Evolutionary conservation across 768 basidiomycete genomes (phyloP).

Genomic region (Termitomyces sp.): DNA sequence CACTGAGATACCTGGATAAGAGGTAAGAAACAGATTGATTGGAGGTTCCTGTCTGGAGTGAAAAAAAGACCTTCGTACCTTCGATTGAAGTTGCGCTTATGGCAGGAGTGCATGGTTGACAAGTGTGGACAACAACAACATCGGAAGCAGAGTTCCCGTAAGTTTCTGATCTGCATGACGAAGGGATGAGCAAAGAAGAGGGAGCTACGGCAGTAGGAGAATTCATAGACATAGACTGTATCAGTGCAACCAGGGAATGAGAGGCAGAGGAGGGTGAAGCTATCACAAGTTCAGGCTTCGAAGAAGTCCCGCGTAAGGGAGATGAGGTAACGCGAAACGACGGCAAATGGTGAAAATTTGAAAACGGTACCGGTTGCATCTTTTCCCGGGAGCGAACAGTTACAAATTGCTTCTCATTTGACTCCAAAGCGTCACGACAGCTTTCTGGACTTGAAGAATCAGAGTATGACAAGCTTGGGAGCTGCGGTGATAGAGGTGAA

Average conservation of each 20-base stretch:
- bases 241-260: slow-evolving; percentile 29
- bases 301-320: slow-evolving; percentile 14
- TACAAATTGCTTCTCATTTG: slow-evolving; percentile 11
- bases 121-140: slow-evolving; percentile 55
- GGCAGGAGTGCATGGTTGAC: slow-evolving; percentile 54
- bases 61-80: slow-evolving; percentile 35
- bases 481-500: slow-evolving; percentile 24
- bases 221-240: slow-evolving; percentile 36
- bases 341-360: slow-evolving; percentile 13
- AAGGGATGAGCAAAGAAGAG: slow-evolving; percentile 22
- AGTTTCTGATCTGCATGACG: slow-evolving; percentile 30
- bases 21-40: slow-evolving; percentile 6
- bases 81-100: slow-evolving; percentile 66
- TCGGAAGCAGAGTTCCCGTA: slow-evolving; percentile 25
- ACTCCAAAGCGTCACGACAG: slow-evolving; percentile 8
- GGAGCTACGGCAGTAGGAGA: slow-evolving; percentile 26
- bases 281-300: slow-evolving; percentile 17
- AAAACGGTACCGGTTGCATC: slow-evolving; percentile 25
- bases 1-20: slow-evolving; percentile 56
- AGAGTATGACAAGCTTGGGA: slow-evolving; percentile 21
- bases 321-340: slow-evolving; percentile 8
- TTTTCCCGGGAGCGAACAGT: slow-evolving; percentile 35
- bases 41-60: slow-evolving; percentile 8
- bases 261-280: slow-evolving; percentile 16
- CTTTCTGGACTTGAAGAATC: slow-evolving; percentile 18